A percentile compares a stretch with the other conserved stretches of the same genome.
Conservation (phyloP, 352 stramenopile species). For the Phytophthora megakarya region DNA sequence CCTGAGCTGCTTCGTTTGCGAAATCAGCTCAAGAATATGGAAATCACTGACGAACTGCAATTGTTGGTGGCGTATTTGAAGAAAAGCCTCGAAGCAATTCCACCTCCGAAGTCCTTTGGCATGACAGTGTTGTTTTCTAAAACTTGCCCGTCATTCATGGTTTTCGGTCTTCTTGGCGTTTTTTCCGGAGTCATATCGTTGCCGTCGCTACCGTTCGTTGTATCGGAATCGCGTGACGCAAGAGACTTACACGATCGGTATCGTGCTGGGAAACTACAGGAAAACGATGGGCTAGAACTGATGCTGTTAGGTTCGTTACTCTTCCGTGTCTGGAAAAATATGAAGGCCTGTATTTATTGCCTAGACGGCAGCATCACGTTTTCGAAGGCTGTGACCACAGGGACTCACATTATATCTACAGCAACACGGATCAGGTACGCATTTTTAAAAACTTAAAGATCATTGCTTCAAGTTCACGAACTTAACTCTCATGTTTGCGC, state of each 20-base stretch:
- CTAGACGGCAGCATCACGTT: constrained; percentile 71
- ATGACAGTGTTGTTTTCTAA: constrained; percentile 59
- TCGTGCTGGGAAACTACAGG: constrained; percentile 42
- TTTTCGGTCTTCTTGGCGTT: constrained; percentile 48
- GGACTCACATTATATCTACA: constrained; percentile 59
- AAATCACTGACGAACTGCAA: constrained; percentile 51
- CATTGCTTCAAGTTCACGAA: neutral
- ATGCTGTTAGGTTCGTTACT: constrained; percentile 73
- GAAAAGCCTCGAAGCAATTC: constrained; percentile 55
- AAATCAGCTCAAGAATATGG: constrained; percentile 48
- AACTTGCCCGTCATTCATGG: constrained; percentile 67
- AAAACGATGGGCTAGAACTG: constrained; percentile 69
- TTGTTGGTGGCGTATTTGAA: constrained; percentile 73
- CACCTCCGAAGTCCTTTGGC: constrained; percentile 48
- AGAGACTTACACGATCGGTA: constrained; percentile 37
- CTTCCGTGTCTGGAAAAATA: constrained; percentile 72
- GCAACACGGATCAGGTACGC: constrained; percentile 53
- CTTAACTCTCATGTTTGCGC: neutral
- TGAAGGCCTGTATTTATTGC: constrained; percentile 72
- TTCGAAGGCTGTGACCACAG: constrained; percentile 59
- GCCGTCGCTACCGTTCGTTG: constrained; percentile 63
- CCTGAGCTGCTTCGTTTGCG: constrained; percentile 58
- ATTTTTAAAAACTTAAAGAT: neutral
- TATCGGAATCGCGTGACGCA: constrained; percentile 48
- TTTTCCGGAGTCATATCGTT: constrained; percentile 63